Base-by-base conservation (phyloP, 495 filamentous ascomycete species). In the Podospora anserina region DNA sequence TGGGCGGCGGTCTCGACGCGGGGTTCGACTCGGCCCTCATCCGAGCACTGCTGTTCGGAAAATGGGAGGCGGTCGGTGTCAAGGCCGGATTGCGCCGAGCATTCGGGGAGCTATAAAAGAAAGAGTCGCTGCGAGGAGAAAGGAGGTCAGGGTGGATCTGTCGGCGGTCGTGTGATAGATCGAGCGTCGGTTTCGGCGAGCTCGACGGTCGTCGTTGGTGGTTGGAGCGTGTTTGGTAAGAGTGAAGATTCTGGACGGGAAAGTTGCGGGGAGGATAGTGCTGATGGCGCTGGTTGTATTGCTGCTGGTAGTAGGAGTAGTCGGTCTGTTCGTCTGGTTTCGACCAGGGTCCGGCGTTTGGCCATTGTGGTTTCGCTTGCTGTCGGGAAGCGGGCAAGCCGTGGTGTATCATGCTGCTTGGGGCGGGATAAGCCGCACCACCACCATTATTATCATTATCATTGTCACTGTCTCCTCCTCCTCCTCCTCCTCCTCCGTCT, bases 71-170 rank as follows among this genome's bases (percentile, higher is more conserved):
- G 66, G 63, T 69, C 20, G 67, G 64, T 58, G 49, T 68, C 63
- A 66, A 67, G 64, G 58, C 67, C 53, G 69, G 70, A 61, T 44
- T 66, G 39, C 65, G 63, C 60, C 63, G 65, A 23, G 56, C 16
- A 30, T 66, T 61, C 27, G 68, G 64, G 16, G 64, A 32, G 64
- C 61, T 71, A 61, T 68, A 76, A 11, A 72, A 71, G 34, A 82
- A 72, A 54, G 82, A 81, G 61, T 83, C 81, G 79, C 82, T 83
- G 65, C 81, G 77, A 16, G 82, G 77, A 5, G 82, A 83, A 30
- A 76, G 54, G 49, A 54, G 76, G 68, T 61, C 73, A 69, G 61
- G 73, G 69, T 68, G 70, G 0, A 69, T 61, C 5, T 70, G 69
- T 30, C 15, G 61, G 15, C 61, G 39, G 26, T 75, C 69, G 20